A percentile compares a stretch with the other conserved stretches of the same genome.
Evolutionary conservation across 2,329 filamentous ascomycete species (phyloP).

Genomic region (Penicillium verrucosum): DNA sequence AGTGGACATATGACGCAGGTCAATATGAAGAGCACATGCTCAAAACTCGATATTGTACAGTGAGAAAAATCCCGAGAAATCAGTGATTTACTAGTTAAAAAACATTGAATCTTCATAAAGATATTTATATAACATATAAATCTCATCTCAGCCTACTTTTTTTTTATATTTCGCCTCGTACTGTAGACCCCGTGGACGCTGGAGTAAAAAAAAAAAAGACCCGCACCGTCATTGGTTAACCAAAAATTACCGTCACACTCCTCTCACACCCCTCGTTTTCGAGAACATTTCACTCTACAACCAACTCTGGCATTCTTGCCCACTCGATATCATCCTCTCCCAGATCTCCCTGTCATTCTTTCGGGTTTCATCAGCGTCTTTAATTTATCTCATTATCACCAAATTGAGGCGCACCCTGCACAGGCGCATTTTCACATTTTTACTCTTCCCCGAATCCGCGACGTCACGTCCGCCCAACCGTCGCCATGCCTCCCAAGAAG

Average conservation of each 20-base stretch:
- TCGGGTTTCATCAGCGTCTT: constrained; percentile 20
- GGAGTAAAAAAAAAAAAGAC: not conserved
- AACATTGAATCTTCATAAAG: not conserved
- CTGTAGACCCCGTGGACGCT: not conserved
- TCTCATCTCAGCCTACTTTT: not conserved
- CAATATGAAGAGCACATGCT: not conserved
- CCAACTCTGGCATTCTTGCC: constrained; percentile 5
- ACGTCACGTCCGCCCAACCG: constrained; percentile 21
- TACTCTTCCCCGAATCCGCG: constrained; percentile 10
- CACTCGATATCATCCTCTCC: constrained; percentile 8
- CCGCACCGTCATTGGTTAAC: constrained; percentile 11
- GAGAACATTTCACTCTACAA: constrained; percentile 7
- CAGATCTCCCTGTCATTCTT: constrained; percentile 9
- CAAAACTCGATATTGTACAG: not conserved
- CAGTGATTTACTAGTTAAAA: not conserved
- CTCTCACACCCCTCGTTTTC: constrained; percentile 11
- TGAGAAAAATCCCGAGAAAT: not conserved
- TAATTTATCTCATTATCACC: constrained; percentile 4
- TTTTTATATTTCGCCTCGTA: not conserved
- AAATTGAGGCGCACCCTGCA: constrained; percentile 9
- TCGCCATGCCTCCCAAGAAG: constrained; percentile 50
- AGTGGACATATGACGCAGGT: constrained; percentile 2
- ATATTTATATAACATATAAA: not conserved
- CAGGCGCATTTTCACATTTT: constrained; percentile 20
- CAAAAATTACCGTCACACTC: constrained; percentile 9